These are phyloP conservation scores for Bjerkandera adusta DNA, from an alignment of 1,284 basidiomycete genomes.

Conservation along the genomic window DNA sequence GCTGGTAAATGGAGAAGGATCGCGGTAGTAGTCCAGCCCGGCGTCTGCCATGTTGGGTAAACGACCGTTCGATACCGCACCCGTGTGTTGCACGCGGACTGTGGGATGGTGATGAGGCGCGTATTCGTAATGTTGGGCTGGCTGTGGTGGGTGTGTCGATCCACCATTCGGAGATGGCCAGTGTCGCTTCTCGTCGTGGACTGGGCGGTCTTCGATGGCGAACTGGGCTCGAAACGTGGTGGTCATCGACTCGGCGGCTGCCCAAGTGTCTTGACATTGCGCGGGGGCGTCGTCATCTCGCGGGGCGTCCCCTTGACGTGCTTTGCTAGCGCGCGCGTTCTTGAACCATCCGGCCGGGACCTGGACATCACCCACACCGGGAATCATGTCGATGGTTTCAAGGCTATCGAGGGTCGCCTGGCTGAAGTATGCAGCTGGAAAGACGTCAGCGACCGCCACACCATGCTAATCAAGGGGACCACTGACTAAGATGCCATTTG, in stretches of 20 bases:
- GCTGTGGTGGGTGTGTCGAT: constrained; percentile 4
- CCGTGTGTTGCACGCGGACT: constrained; percentile 1
- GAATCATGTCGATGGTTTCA: constrained; percentile 63
- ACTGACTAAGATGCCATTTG: constrained; percentile 81
- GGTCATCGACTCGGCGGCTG: constrained; percentile 16
- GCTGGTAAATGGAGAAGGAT: constrained; percentile 27
- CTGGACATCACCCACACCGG: constrained; percentile 55
- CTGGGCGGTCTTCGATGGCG: constrained; percentile 15
- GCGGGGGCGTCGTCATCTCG: constrained; percentile 26
- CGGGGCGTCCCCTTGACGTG: constrained; percentile 46
- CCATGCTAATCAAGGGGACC: background rate
- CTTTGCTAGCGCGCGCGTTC: constrained; percentile 68
- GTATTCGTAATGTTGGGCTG: background rate
- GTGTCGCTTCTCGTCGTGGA: constrained; percentile 12
- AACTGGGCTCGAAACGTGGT: constrained; percentile 19
- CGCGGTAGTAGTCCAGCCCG: constrained; percentile 23
- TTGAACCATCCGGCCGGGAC: constrained; percentile 76
- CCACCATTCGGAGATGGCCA: background rate
- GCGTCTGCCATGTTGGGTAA: constrained; percentile 24
- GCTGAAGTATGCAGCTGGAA: constrained; percentile 75
- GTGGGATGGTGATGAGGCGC: background rate
- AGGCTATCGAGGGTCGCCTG: constrained; percentile 68
- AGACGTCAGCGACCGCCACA: constrained; percentile 9
- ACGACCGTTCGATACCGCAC: constrained; percentile 4
- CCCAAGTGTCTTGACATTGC: constrained; percentile 29